These are phyloP conservation scores for Alternaria brassicae DNA, from an alignment of 2,329 filamentous ascomycete species.

Conservation along the genomic window DNA sequence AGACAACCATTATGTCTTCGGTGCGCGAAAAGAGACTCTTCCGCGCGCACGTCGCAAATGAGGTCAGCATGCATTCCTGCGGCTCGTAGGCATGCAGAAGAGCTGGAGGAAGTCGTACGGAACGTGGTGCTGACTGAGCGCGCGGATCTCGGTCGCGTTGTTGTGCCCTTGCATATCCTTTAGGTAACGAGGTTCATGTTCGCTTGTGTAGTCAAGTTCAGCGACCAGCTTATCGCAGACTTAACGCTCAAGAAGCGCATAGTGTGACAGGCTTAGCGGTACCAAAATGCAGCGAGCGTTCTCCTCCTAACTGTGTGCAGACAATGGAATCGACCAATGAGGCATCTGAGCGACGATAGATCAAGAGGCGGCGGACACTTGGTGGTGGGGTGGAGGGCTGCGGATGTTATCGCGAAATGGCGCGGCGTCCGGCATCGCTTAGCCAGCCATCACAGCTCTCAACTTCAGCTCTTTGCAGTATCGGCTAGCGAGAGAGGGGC, in stretches of 20 bases:
- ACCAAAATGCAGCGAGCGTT: conserved; percentile 8
- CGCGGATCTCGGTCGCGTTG: not conserved
- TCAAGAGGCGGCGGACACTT: conserved; percentile 14
- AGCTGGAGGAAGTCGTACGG: conserved; percentile 11
- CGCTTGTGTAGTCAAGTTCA: conserved; percentile 3
- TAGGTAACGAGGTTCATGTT: conserved; percentile 7
- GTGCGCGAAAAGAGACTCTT: not conserved
- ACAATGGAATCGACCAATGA: conserved; percentile 8
- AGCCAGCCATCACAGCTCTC: conserved; percentile 10
- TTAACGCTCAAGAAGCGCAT: not conserved
- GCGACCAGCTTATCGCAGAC: conserved; percentile 3
- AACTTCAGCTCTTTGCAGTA: conserved; percentile 2
- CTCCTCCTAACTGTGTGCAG: not conserved
- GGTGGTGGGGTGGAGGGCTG: conserved; percentile 9
- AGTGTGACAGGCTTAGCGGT: not conserved
- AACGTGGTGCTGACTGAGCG: conserved; percentile 16
- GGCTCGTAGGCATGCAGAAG: not conserved
- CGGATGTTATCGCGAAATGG: conserved; percentile 18
- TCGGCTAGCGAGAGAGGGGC: conserved; percentile 6
- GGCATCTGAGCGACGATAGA: not conserved
- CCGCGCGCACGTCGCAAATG: not conserved
- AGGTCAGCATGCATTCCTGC: not conserved
- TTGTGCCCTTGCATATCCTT: conserved; percentile 9
- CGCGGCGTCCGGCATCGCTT: conserved; percentile 13
- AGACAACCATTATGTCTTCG: not conserved